Percentiles rank a stretch among this genome's conserved stretches.
phyloP scores from a whole-genome alignment of 345 rosid genomes.

The Erodium maritimum region DNA sequence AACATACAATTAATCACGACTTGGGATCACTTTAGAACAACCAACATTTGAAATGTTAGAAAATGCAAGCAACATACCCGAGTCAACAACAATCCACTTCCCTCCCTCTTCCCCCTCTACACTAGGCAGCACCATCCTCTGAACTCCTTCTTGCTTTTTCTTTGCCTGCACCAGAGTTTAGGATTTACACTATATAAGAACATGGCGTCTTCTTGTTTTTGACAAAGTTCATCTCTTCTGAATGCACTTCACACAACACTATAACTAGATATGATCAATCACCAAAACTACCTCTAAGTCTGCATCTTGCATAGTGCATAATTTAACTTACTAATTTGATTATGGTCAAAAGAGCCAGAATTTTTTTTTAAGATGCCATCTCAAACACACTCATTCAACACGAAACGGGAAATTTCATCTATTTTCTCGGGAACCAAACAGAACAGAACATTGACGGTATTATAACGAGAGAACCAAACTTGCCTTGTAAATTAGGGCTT shows the following conservation, averaged over 20 bases:
- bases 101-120: constrained; percentile 65
- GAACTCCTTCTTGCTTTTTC: constrained; percentile 70
- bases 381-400: no score
- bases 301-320: background rate
- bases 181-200: background rate
- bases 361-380: no score
- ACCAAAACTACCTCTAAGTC: background rate
- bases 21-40: background rate
- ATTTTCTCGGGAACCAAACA: background rate
- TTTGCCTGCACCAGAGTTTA: constrained; percentile 45
- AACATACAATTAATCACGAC: no score
- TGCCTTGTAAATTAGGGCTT: constrained; percentile 63
- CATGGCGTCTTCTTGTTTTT: no score
- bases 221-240: background rate
- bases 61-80: constrained; percentile 36
- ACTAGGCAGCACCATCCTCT: constrained; percentile 42
- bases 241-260: no score
- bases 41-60: background rate
- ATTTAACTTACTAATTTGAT: no score
- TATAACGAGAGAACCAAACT: background rate
- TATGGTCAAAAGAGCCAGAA: no score
- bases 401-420: no score
- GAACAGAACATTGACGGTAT: background rate
- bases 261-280: background rate
- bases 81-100: constrained; percentile 80